Conservation (phyloP, 306 rosid species). For the Astragalus membranaceus region DNA sequence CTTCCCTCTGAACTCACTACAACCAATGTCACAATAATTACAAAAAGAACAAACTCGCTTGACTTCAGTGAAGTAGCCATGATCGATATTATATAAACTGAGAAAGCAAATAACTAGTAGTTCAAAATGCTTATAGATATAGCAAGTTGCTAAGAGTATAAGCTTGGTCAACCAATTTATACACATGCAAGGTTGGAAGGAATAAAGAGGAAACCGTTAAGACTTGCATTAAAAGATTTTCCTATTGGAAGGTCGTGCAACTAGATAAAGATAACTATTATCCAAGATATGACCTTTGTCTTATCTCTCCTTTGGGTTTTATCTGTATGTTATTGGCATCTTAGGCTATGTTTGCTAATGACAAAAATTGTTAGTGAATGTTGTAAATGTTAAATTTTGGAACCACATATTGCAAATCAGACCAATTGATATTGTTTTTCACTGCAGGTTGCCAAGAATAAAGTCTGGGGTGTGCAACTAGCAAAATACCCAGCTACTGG, state of each 20-base stretch:
- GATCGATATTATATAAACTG: neutral
- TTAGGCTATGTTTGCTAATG: too few species aligned
- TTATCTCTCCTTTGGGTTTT: neutral
- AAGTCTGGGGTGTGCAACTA: too few species aligned
- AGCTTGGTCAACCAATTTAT: neutral
- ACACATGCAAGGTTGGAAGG: neutral
- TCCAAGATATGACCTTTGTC: neutral
- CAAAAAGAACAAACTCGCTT: neutral
- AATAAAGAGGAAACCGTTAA: neutral
- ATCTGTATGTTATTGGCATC: neutral
- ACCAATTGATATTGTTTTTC: too few species aligned
- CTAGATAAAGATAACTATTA: slow-evolving; percentile 1
- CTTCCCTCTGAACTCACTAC: slow-evolving; percentile 17
- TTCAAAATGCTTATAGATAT: neutral
- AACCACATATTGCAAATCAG: too few species aligned
- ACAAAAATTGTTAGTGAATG: too few species aligned
- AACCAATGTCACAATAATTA: slow-evolving; percentile 3
- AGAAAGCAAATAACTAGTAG: neutral
- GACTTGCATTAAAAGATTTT: neutral
- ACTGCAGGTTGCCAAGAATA: too few species aligned
- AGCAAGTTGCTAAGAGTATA: neutral
- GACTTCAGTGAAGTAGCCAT: slow-evolving; percentile 19
- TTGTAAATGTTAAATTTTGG: too few species aligned
- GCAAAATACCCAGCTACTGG: too few species aligned
- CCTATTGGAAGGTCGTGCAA: slow-evolving; percentile 17